Percentiles rank a stretch among this genome's conserved stretches.
Evolutionary conservation across 257 asterid species (phyloP).

Genomic region (Salvia hispanica): DNA sequence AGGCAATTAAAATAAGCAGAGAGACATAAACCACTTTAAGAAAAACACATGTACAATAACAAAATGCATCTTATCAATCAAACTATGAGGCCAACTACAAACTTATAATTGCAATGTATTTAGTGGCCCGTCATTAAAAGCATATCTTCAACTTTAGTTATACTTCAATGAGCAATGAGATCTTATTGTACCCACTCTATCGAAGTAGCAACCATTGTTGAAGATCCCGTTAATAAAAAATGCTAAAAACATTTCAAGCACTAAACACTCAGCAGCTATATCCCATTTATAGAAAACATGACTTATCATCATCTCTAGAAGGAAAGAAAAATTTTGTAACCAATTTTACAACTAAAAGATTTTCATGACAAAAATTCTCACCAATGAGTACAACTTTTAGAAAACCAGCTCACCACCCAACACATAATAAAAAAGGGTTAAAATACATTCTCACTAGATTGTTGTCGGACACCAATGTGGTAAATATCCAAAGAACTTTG

Average conservation of each 20-base stretch:
- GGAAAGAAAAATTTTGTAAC: not conserved
- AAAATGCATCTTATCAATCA: no score
- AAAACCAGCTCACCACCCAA: not conserved
- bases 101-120: slow-evolving; percentile 24
- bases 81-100: not conserved
- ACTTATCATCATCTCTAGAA: not conserved
- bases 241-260: slow-evolving; percentile 3
- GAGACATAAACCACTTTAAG: not conserved
- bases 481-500: slow-evolving; percentile 5
- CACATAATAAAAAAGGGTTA: not conserved
- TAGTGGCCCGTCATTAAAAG: slow-evolving; percentile 6
- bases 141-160: slow-evolving; percentile 8
- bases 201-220: not conserved
- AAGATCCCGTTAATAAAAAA: not conserved
- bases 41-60: slow-evolving; percentile 3
- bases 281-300: not conserved
- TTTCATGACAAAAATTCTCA: not conserved
- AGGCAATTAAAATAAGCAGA: slow-evolving; percentile 3
- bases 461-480: not conserved
- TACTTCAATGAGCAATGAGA: not conserved
- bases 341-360: slow-evolving; percentile 2
- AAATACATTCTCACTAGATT: not conserved
- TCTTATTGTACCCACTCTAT: slow-evolving; percentile 15
- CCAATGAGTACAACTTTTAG: not conserved
- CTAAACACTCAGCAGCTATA: not conserved